These are phyloP conservation scores for Phytophthora lateralis DNA, from an alignment of 352 stramenopile species.

Conservation along the genomic window DNA sequence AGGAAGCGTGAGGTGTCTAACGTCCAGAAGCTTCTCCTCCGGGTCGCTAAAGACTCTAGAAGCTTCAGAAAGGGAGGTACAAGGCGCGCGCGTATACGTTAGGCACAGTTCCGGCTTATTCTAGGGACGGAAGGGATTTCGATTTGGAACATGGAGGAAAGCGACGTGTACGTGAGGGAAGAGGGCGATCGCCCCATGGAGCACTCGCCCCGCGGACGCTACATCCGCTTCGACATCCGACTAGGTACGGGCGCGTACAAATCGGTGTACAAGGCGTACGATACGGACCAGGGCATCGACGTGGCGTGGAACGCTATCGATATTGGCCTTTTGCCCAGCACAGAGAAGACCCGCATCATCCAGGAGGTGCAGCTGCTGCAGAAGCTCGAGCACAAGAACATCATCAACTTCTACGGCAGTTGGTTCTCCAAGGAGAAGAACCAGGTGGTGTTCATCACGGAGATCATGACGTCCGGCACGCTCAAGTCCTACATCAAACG, in stretches of 20 bases:
- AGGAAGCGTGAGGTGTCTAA: background rate
- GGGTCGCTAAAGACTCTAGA: constrained; percentile 1
- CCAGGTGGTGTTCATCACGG: constrained; percentile 99
- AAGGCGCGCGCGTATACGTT: background rate
- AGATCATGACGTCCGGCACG: constrained; percentile 97
- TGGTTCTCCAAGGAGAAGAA: constrained; percentile 99
- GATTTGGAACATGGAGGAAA: constrained; percentile 54
- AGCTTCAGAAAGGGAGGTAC: constrained; percentile 10
- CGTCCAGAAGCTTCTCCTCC: background rate
- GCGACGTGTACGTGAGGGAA: constrained; percentile 73
- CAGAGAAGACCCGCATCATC: constrained; percentile 96
- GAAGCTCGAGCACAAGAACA: constrained; percentile 98
- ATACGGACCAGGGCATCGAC: constrained; percentile 98
- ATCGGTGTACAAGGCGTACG: constrained; percentile 95
- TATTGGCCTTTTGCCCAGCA: constrained; percentile 94
- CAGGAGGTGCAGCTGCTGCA: constrained; percentile 98
- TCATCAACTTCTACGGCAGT: constrained; percentile 99
- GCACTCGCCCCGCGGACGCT: constrained; percentile 79
- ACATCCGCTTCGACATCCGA: constrained; percentile 88
- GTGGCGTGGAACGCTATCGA: constrained; percentile 99
- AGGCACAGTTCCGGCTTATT: constrained; percentile 7
- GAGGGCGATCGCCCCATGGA: constrained; percentile 79
- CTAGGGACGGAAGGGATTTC: background rate
- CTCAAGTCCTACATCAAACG: constrained; percentile 97
- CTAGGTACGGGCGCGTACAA: constrained; percentile 89